A percentile compares a stretch with the other conserved stretches of the same genome.
These are phyloP conservation scores for Cutaneotrichosporon sp. DNA, from an alignment of 1,284 basidiomycete genomes.

Conservation along the genomic window DNA sequence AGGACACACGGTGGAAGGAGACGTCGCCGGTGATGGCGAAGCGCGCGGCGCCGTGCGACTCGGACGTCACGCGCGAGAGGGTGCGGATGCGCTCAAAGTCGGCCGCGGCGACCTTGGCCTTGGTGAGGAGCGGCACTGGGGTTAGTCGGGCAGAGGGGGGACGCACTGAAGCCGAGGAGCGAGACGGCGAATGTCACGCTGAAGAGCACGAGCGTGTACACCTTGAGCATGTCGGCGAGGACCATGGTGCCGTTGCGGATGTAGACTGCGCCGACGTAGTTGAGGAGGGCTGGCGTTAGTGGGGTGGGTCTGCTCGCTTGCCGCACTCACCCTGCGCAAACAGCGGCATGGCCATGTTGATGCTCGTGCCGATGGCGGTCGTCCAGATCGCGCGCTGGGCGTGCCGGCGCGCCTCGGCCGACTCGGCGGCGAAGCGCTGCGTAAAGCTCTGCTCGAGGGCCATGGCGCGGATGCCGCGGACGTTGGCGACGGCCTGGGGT, in stretches of 20 bases:
- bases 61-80: conserved; percentile 62
- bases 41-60: conserved; percentile 67
- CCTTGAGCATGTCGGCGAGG: conserved; percentile 84
- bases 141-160: not conserved
- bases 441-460: conserved; percentile 77
- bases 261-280: conserved; percentile 83
- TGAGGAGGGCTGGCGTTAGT: conserved; percentile 67
- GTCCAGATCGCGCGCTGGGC: conserved; percentile 78
- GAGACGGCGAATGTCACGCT: conserved; percentile 88
- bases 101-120: conserved; percentile 73
- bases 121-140: conserved; percentile 74
- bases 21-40: conserved; percentile 68
- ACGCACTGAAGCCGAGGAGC: conserved; percentile 83
- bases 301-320: no score
- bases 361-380: conserved; percentile 78
- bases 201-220: conserved; percentile 89
- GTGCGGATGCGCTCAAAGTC: conserved; percentile 72
- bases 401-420: conserved; percentile 63
- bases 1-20: conserved; percentile 69
- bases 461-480: conserved; percentile 86
- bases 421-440: conserved; percentile 66
- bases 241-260: conserved; percentile 78
- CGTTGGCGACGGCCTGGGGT: conserved; percentile 72
- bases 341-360: conserved; percentile 80
- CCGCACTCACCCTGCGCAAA: conserved; percentile 70